Evolutionary conservation across 768 basidiomycete species (phyloP), one percentile per base, ranked within the genome.

Genomic region (Leccinellum albellum): DNA sequence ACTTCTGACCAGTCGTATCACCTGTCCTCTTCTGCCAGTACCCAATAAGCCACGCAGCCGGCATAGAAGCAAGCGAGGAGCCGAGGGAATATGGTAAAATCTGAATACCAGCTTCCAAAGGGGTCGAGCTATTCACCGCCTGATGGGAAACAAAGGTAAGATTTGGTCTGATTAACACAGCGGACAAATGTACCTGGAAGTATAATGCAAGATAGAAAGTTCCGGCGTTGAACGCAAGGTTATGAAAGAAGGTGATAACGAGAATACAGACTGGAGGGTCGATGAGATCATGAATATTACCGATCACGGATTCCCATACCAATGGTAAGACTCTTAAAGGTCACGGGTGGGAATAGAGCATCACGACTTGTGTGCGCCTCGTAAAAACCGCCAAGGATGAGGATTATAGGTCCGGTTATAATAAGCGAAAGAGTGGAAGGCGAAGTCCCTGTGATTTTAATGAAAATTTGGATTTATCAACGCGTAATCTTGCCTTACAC

Each of bases 151-250:
- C 57, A 33, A 60, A 32, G 17, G 46, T 57, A 46, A 59, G 50
- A 23, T 24, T 31, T 15, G 33, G 35, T 49, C 21, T 48, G 31
- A 54, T 50, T 17, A n/a, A 52, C 29, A 54, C 49, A 44, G 50
- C 10, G 42, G 53, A 52, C 48, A 33, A 52, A 29, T 76, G 35
- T 61, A 89, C 91, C 80, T 94, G 91, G 72, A 82, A 92, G 70
- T 84, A 93, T 23, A 93, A 71, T 0, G 90, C 88, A 47, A 94
- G 82, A 73, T 91, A 94, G 74, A 89, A 94, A 6, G 91, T 93
- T 50, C 89, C 91, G 31, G 91, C 82, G 61, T 83, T 92, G 71
- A 91, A 94, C 15, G 84, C 85, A 60, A 92, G 79, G 66, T 90
- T 91, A 70, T 93, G 91, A 54, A 93, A 77, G 74, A 92, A 91